A percentile compares a stretch with the other conserved stretches of the same genome.
Evolutionary conservation across 2,329 filamentous ascomycete species (phyloP).

Genomic region (Pseudogymnoascus sp.): DNA sequence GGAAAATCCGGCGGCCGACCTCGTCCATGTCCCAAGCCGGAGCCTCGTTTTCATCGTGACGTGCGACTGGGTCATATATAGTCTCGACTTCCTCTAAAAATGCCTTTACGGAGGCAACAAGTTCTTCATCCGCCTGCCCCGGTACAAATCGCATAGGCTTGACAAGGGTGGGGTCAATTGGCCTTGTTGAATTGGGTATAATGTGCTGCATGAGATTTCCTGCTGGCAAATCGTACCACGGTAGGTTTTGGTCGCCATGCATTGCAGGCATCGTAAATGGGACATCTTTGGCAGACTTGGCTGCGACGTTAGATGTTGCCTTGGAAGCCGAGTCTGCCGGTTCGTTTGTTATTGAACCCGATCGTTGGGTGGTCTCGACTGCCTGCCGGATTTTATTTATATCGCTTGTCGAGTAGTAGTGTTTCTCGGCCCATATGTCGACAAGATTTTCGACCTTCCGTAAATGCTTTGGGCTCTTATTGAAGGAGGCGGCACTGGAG

Average conservation of each 20-base stretch:
- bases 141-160: constrained; percentile 63
- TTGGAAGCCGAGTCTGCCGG: constrained; percentile 15
- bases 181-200: constrained; percentile 64
- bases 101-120: constrained; percentile 61
- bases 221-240: constrained; percentile 78
- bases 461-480: constrained; percentile 57
- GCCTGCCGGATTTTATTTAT: constrained; percentile 53
- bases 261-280: constrained; percentile 67
- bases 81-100: constrained; percentile 63
- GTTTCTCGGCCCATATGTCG: constrained; percentile 61
- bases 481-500: constrained; percentile 48
- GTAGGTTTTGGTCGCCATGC: constrained; percentile 66
- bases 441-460: constrained; percentile 59
- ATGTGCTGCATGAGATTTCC: constrained; percentile 75
- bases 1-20: constrained; percentile 61
- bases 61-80: constrained; percentile 53
- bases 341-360: constrained; percentile 22
- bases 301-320: constrained; percentile 43
- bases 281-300: constrained; percentile 40
- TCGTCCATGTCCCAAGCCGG: constrained; percentile 60
- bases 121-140: constrained; percentile 59
- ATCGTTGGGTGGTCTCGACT: constrained; percentile 38
- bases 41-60: constrained; percentile 39
- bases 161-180: constrained; percentile 65
- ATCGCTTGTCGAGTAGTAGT: constrained; percentile 50